Percentiles rank a stretch among this genome's conserved stretches.
Evolutionary conservation across 1,284 basidiomycete genomes (phyloP).

Genomic region (Ustilago lituana): DNA sequence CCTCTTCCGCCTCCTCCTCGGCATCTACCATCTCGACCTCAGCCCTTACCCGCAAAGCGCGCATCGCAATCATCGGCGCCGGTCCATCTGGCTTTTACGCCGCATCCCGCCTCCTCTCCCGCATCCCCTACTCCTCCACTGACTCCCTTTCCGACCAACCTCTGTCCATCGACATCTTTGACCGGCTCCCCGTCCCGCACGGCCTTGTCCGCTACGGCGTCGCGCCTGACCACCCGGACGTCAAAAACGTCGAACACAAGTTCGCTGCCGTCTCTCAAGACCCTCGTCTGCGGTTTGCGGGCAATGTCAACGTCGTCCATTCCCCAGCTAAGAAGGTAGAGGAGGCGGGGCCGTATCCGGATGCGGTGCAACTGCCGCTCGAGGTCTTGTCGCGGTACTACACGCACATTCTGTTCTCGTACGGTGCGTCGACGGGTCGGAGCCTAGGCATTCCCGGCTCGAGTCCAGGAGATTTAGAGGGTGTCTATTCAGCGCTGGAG

Average conservation of each 20-base stretch:
- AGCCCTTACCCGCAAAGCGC: constrained; percentile 10
- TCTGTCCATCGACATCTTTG: constrained; percentile 81
- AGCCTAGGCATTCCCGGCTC: constrained; percentile 66
- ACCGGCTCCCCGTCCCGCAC: constrained; percentile 91
- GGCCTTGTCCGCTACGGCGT: constrained; percentile 96
- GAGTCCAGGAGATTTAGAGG: constrained; percentile 70
- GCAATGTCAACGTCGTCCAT: constrained; percentile 81
- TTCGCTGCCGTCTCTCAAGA: constrained; percentile 74
- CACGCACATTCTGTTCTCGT: constrained; percentile 82
- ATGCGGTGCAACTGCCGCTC: constrained; percentile 73
- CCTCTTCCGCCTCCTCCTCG: background rate
- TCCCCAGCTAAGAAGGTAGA: constrained; percentile 32
- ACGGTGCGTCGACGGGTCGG: constrained; percentile 77
- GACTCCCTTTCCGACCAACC: constrained; percentile 22
- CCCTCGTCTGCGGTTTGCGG: constrained; percentile 74
- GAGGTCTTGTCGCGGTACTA: constrained; percentile 75
- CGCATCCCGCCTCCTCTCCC: constrained; percentile 69
- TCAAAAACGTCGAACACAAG: constrained; percentile 98
- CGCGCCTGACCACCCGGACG: constrained; percentile 98
- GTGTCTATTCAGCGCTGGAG: constrained; percentile 81
- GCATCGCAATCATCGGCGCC: constrained; percentile 82
- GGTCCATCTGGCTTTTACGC: constrained; percentile 97
- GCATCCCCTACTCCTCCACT: constrained; percentile 22
- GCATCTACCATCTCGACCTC: constrained; percentile 2
- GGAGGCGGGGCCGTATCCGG: constrained; percentile 68